A percentile compares a stretch with the other conserved stretches of the same genome.
These are phyloP conservation scores for Bipolaris victoriae DNA, from an alignment of 2,329 filamentous ascomycete genomes.

Conservation along the genomic window DNA sequence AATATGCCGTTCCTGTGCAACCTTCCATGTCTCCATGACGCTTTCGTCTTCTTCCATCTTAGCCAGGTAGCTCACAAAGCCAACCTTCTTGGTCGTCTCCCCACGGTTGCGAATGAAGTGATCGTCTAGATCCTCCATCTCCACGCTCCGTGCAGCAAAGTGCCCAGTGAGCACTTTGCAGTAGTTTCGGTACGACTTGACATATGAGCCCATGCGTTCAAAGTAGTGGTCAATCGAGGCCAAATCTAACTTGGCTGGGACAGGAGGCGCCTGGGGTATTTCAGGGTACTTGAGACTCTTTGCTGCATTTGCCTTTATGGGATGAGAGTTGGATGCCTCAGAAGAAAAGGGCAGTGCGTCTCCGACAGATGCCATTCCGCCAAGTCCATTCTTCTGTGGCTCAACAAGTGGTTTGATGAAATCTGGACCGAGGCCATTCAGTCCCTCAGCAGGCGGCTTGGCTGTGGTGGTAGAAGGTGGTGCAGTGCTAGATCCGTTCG, in stretches of 20 bases:
- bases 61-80: conserved; percentile 64
- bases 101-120: conserved; percentile 61
- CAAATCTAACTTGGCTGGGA: conserved; percentile 54
- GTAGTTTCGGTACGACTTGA: conserved; percentile 62
- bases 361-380: conserved; percentile 61
- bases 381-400: conserved; percentile 52
- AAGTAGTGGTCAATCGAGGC: conserved; percentile 60
- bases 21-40: conserved; percentile 66
- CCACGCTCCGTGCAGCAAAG: conserved; percentile 60
- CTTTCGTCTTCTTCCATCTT: conserved; percentile 69
- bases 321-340: conserved; percentile 54
- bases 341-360: conserved; percentile 65
- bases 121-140: conserved; percentile 50
- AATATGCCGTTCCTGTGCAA: conserved; percentile 66
- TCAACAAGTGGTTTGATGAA: conserved; percentile 58
- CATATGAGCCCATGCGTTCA: conserved; percentile 60
- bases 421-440: conserved; percentile 56
- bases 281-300: conserved; percentile 57
- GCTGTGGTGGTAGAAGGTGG: conserved; percentile 23
- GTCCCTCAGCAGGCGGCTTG: conserved; percentile 25
- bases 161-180: conserved; percentile 62
- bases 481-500: conserved; percentile 26
- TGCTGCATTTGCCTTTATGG: conserved; percentile 49
- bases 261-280: conserved; percentile 58
- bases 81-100: conserved; percentile 56